phyloP scores from a whole-genome alignment of 2,329 filamentous ascomycete genomes.

The Aphanoascus verrucosus region DNA sequence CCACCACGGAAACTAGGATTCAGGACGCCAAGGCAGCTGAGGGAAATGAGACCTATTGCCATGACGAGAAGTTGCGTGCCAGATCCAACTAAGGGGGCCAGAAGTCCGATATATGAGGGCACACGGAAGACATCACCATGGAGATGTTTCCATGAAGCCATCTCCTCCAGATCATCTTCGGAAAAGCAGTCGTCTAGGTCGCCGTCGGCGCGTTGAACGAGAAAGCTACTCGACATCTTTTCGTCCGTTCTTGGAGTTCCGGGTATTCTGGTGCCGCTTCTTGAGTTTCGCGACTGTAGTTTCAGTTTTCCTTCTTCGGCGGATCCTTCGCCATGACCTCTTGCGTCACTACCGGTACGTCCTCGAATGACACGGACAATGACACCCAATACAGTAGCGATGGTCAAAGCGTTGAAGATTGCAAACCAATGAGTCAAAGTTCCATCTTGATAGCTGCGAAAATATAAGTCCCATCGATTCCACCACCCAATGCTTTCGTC shows the following conservation, averaged over 20 bases:
- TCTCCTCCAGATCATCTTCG: constrained; percentile 69
- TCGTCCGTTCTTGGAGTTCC: constrained; percentile 32
- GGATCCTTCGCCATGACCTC: constrained; percentile 55
- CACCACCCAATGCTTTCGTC: constrained; percentile 71
- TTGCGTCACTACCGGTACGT: constrained; percentile 70
- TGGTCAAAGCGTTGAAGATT: constrained; percentile 76
- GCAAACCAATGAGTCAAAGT: constrained; percentile 78
- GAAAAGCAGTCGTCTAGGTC: constrained; percentile 43
- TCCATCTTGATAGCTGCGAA: constrained; percentile 75
- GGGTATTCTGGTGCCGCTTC: constrained; percentile 34
- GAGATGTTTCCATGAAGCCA: constrained; percentile 78
- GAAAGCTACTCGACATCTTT: constrained; percentile 39
- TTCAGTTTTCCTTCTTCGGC: constrained; percentile 58
- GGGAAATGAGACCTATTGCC: constrained; percentile 57
- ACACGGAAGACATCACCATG: constrained; percentile 80
- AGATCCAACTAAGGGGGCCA: constrained; percentile 73
- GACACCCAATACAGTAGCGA: constrained; percentile 65
- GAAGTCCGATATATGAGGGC: constrained; percentile 57
- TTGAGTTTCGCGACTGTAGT: constrained; percentile 37
- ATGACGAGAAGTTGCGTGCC: constrained; percentile 81
- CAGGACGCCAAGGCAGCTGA: constrained; percentile 65
- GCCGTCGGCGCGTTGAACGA: constrained; percentile 42
- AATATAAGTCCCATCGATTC: constrained; percentile 80
- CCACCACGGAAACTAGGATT: constrained; percentile 86
- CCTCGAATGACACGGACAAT: constrained; percentile 72